Base-by-base conservation (phyloP, 2,329 filamentous ascomycete species). In the Aspergillus flavus region DNA sequence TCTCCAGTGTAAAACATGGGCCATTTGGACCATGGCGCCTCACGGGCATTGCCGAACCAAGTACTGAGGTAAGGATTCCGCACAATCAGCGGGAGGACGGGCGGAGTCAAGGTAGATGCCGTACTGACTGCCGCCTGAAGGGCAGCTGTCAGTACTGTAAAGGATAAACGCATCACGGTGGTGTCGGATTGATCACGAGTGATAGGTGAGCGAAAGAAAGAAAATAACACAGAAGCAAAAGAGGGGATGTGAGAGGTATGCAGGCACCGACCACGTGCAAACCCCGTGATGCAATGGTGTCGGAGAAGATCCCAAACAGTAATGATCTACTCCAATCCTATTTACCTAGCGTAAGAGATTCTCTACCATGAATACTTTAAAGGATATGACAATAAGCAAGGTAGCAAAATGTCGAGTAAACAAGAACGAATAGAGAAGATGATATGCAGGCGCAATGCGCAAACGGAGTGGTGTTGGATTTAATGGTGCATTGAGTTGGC, bases 1-100 rank as follows among this genome's bases (percentile, higher is more conserved):
- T 88, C 83, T 39, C 91, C 91, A 7, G 89, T 91, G 84, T 89
- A 94, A 76, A 94, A 93, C 76, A 94, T 94, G 28, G 93, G 93
- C 93, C 93, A 96, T 78, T 87, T 86, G 59, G 87, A 85, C 92
- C 92, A 96, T 2, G 93, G 93, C 53, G 84, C 84, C 61, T 90
- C 85, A 68, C 93, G 85, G 46, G 92, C 91, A 92, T 81, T 84
- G 76, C 85, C 71, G 48, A 91, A 81, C 90, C 91, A 93, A n/a
- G 88, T 86, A 73, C 87, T 93, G 6, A 95, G 80, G 71, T 94
- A 95, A 1, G 92, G 92, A 43, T 88, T 91, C 63, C 88, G 87
- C 53, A 94, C 91, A 36, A 90, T 89, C 57, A 95, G 78, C 21
- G 92, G 91, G 45, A 91, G 84, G 1, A 91, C 86, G 12, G 90